Evolutionary conservation across 2,329 filamentous ascomycete genomes (phyloP).

Genomic region (Talaromyces verruculosus): DNA sequence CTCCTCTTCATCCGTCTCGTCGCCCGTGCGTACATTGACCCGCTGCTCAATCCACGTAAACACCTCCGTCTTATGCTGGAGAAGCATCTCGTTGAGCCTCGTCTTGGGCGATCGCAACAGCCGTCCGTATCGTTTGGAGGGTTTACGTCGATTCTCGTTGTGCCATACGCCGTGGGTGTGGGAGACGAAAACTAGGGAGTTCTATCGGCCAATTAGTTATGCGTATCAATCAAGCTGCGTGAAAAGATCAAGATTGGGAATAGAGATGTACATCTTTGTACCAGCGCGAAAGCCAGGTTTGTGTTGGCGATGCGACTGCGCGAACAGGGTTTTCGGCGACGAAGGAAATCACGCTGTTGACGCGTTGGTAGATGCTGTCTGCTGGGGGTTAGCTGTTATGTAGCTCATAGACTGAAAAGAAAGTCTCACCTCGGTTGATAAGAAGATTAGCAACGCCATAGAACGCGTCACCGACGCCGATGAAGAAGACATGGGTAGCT

Average conservation of each 20-base stretch:
- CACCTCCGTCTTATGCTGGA: slow-evolving; percentile 53
- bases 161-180: slow-evolving; percentile 73
- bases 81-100: slow-evolving; percentile 58
- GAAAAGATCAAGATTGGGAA: slow-evolving; percentile 1
- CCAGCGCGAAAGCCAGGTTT: slow-evolving; percentile 69
- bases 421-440: slow-evolving; percentile 63
- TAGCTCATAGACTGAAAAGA: background rate
- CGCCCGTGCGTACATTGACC: slow-evolving; percentile 26
- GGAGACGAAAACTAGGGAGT: slow-evolving; percentile 77
- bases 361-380: slow-evolving; percentile 63
- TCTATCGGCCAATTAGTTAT: slow-evolving; percentile 35
- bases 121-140: slow-evolving; percentile 58
- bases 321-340: slow-evolving; percentile 72
- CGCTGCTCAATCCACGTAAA: slow-evolving; percentile 48
- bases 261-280: slow-evolving; percentile 63
- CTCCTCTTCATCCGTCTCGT: slow-evolving; percentile 29
- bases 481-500: slow-evolving; percentile 72
- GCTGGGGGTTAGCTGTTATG: background rate
- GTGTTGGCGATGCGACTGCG: slow-evolving; percentile 75
- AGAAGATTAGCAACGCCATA: slow-evolving; percentile 78
- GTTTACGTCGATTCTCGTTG: slow-evolving; percentile 58
- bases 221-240: no score
- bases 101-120: slow-evolving; percentile 49
- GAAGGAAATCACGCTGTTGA: slow-evolving; percentile 77
- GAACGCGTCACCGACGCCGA: slow-evolving; percentile 89